Evolutionary conservation across 768 basidiomycete species (phyloP), one percentile per base, ranked within the genome.

Genomic region (Mycena latifolia): DNA sequence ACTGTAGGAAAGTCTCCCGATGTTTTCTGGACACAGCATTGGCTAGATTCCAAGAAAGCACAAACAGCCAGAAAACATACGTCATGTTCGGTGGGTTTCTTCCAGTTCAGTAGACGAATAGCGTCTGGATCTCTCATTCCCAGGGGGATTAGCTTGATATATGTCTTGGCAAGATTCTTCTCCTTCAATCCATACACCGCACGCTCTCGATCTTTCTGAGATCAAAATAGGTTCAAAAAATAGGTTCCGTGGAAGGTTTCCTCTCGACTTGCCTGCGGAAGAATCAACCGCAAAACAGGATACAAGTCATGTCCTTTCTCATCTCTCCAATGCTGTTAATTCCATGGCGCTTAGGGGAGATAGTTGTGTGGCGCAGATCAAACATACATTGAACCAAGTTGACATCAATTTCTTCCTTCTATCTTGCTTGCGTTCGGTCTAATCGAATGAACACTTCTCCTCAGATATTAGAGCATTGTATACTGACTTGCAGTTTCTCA

Each of bases 101-200:
- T 99, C 98, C 98, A 99, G 69, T 97, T 92, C 50, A 92, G 78
- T 47, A 99, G 79, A 43, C 93, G 86, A 52, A 92, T 85, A 0
- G 94, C 92, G 73, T 96, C 94, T 9, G 89, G 89, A 60, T 94
- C 92, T 74, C 88, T 88, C 75, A 79, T 86, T 41, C 92, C 91
- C 3, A 99, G 82, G 1, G 93, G 94, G 37, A 99, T 92, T 3
- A 96, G 85, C 66, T 92, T 90, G 80, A 97, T 94, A 75, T 96
- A 98, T 12, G 88, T 89, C 77, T 96, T 98, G 6, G 96, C 96
- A 3, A 99, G 81, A 74, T 92, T 93, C 79, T 92, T 93, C 81
- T 99, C 98, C 76, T 99, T 99, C 69, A 98, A 78, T 17, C 95
- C 94, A 77, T 99, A 99, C 0, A 96, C 90, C 0, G 94, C 87